phyloP scores from a whole-genome alignment of 176 grass and related monocot species.

The Aegilops sharonensis region DNA sequence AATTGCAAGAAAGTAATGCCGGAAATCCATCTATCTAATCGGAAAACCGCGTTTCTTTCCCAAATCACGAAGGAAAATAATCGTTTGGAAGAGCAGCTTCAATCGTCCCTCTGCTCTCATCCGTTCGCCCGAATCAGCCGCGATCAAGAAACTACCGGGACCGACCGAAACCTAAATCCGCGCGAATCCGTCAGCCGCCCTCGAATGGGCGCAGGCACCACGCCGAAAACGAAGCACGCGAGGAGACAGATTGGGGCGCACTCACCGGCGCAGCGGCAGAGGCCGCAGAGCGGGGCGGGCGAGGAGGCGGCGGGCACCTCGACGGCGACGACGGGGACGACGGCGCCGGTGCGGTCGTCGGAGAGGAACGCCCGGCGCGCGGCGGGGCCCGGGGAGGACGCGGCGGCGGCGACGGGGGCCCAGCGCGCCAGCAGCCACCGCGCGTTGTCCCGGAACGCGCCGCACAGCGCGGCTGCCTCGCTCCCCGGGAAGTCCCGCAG shows the following conservation, averaged over 20 bases:
- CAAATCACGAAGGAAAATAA: background rate
- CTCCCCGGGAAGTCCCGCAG: slow-evolving; percentile 59
- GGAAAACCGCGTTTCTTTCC: slow-evolving; percentile 3
- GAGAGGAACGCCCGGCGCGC: slow-evolving; percentile 58
- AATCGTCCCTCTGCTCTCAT: background rate
- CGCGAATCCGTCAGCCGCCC: background rate
- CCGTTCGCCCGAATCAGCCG: background rate
- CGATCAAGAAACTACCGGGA: background rate
- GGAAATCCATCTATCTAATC: background rate
- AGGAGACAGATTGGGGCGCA: background rate
- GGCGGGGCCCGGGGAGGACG: background rate
- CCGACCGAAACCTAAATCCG: slow-evolving; percentile 16
- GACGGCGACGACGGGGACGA: slow-evolving; percentile 60
- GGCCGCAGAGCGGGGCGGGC: slow-evolving; percentile 48
- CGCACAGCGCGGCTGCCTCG: slow-evolving; percentile 44
- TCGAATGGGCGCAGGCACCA: background rate
- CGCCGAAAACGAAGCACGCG: background rate
- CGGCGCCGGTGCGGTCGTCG: slow-evolving; percentile 44
- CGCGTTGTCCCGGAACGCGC: slow-evolving; percentile 72
- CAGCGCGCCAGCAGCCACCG: slow-evolving; percentile 54
- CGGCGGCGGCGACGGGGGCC: background rate
- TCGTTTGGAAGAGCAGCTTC: background rate
- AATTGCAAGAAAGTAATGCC: background rate
- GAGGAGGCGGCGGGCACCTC: slow-evolving; percentile 52
- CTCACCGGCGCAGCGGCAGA: slow-evolving; percentile 71